Base-by-base conservation (phyloP, 2,329 filamentous ascomycete species). In the Fusarium hostae region DNA sequence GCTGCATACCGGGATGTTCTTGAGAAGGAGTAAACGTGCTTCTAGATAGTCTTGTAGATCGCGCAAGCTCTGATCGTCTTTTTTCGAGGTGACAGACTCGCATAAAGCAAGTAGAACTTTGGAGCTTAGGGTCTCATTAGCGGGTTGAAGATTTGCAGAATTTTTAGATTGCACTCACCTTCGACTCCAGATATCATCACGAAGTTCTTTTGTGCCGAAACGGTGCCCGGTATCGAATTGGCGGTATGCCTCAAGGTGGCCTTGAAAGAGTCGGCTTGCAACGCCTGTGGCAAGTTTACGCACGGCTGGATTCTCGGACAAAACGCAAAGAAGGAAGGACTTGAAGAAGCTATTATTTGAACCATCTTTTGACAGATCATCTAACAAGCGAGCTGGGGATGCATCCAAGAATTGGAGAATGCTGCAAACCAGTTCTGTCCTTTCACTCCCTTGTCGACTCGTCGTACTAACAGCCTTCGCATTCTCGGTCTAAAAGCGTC, bases 361-460 rank as follows among this genome's bases (percentile, higher is more conserved):
- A 34, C 72, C 74, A 28, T 75, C 72, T 20, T 68, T 69, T 22
- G 78, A 74, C 5, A 80, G 30, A 35, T 80, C 81, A 37, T 79
- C 76, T 2, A 82, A 62, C 15, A 83, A 69, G 9, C 77, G 74
- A 12, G 65, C 65, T 68, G 57, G 89, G 3, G 86, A 88, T 9
- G 85, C 84, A 69, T 88, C 84, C 15, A 91, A 77, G 63, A 91
- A 91, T 44, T 84, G 82, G 15, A 91, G 80, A 56, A 90, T 88
- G 57, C 79, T 80, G 51, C 78, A 78, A 7, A 78, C 71, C 64
- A 81, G 76, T 28, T 77, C 76, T 35, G 69, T 56, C 22, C 70
- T 63, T 40, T 70, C 73, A 15, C 59, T 56, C 24, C 56, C 63
- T 41, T 58, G 48, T 26, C 66, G 66, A 35, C 56, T 63, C 24